These are phyloP conservation scores for Chionographis japonica DNA, from an alignment of 106 monocot genomes.

Conservation along the genomic window DNA sequence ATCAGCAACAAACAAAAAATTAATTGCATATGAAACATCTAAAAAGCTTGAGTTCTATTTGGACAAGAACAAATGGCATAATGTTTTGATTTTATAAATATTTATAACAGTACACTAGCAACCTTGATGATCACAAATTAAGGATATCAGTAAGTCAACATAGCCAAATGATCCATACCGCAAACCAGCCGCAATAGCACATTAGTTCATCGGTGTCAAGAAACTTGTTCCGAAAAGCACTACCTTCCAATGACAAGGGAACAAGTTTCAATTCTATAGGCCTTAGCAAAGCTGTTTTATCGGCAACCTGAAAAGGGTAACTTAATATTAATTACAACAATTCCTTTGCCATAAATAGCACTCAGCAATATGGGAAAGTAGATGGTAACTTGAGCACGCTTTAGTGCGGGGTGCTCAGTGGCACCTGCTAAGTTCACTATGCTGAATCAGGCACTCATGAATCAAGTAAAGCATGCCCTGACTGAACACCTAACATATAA, in stretches of 20 bases:
- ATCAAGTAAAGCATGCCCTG: no score
- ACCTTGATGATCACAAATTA: not conserved
- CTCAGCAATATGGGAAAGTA: not conserved
- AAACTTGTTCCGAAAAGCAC: constrained; percentile 75
- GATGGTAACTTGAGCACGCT: no score
- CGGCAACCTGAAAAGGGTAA: constrained; percentile 61
- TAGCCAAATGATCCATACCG: constrained; percentile 26
- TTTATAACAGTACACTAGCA: not conserved
- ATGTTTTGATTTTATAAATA: no score
- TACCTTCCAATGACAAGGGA: constrained; percentile 72
- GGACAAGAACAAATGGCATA: no score
- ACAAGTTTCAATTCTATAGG: constrained; percentile 75
- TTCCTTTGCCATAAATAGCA: not conserved
- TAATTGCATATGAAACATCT: no score
- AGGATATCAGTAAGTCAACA: not conserved
- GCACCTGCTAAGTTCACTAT: no score
- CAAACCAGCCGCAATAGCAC: constrained; percentile 79
- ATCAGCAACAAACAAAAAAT: no score
- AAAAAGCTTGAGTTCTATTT: not conserved
- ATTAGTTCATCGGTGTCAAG: constrained; percentile 80
- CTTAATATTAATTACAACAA: not conserved
- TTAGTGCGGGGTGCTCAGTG: no score
- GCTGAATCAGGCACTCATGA: no score
- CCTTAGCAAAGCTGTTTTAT: constrained; percentile 70
- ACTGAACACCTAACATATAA: no score